Evolutionary conservation across 441 rosid species (phyloP).

Genomic region (Omphalea diandra): DNA sequence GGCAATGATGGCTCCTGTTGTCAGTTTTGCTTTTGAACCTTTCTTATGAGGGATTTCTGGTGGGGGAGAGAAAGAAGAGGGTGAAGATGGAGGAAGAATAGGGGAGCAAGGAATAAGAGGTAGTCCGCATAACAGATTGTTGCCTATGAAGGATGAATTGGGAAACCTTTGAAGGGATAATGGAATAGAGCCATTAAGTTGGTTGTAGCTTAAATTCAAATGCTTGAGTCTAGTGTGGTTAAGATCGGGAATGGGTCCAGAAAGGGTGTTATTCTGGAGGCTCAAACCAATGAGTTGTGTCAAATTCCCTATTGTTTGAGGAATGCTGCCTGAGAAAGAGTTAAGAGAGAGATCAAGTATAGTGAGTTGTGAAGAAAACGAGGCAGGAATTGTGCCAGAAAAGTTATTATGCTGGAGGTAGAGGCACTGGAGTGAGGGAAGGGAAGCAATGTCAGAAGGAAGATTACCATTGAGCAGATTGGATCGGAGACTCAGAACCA

Average conservation of each 20-base stretch:
- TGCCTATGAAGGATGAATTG: slow-evolving; percentile 52
- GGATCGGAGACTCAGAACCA: slow-evolving; percentile 73
- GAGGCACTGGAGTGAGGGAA: slow-evolving; percentile 53
- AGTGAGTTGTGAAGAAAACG: slow-evolving; percentile 61
- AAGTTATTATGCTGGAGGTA: slow-evolving; percentile 70
- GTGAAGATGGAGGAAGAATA: slow-evolving; percentile 40
- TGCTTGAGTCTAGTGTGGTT: slow-evolving; percentile 47
- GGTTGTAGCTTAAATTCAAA: slow-evolving; percentile 63
- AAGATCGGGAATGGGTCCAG: slow-evolving; percentile 67
- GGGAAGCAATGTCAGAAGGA: slow-evolving; percentile 58
- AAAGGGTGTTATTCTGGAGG: slow-evolving; percentile 69
- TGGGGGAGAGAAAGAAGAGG: slow-evolving; percentile 38
- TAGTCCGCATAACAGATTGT: slow-evolving; percentile 60
- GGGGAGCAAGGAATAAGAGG: slow-evolving; percentile 60
- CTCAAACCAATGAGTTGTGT: slow-evolving; percentile 46
- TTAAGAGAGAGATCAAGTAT: slow-evolving; percentile 70
- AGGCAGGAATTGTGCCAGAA: slow-evolving; percentile 56
- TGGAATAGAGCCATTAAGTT: slow-evolving; percentile 62
- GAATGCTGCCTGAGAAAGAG: slow-evolving; percentile 59
- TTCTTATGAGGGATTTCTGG: slow-evolving; percentile 16
- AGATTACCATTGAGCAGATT: slow-evolving; percentile 60
- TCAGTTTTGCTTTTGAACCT: slow-evolving; percentile 35
- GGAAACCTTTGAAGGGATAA: slow-evolving; percentile 60
- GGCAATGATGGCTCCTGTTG: slow-evolving; percentile 47
- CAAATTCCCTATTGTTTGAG: slow-evolving; percentile 48